A percentile compares a stretch with the other conserved stretches of the same genome.
Evolutionary conservation across 805 yeast genomes (phyloP).

Genomic region (Priceomyces carsonii): DNA sequence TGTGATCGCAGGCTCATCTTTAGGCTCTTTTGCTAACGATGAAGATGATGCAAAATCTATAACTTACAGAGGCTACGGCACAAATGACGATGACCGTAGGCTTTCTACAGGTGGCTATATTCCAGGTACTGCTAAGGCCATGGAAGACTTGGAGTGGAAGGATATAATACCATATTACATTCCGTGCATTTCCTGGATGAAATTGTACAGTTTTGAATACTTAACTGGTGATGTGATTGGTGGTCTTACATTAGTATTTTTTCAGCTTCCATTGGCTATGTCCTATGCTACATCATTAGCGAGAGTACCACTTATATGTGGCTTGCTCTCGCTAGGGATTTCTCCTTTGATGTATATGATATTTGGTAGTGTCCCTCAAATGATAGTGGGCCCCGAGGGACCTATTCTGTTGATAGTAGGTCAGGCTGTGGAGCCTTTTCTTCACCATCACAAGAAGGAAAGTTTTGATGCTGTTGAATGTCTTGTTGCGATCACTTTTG

Average conservation of each 20-base stretch:
- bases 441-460: slow-evolving; percentile 38
- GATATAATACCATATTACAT: slow-evolving; percentile 58
- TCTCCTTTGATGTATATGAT: slow-evolving; percentile 41
- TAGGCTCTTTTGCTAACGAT: too few species aligned
- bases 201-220: slow-evolving; percentile 41
- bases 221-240: slow-evolving; percentile 71
- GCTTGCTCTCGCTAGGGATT: slow-evolving; percentile 38
- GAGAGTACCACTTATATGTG: slow-evolving; percentile 43
- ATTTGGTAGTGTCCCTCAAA: slow-evolving; percentile 47
- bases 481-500: slow-evolving; percentile 67
- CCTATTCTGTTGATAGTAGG: slow-evolving; percentile 49
- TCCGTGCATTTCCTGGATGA: slow-evolving; percentile 71
- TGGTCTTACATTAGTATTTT: slow-evolving; percentile 85
- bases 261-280: slow-evolving; percentile 81
- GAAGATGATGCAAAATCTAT: slow-evolving; percentile 4
- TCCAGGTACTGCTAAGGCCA: slow-evolving; percentile 3
- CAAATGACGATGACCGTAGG: neutral
- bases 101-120: neutral
- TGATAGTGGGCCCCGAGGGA: slow-evolving; percentile 49
- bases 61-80: slow-evolving; percentile 2
- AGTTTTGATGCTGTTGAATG: slow-evolving; percentile 47
- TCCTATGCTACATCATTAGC: slow-evolving; percentile 45
- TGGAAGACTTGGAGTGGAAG: slow-evolving; percentile 26
- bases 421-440: slow-evolving; percentile 44
- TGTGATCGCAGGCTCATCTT: neutral